These are phyloP conservation scores for Babesia sp. DNA, from an alignment of 169 alveolate genomes.

Conservation along the genomic window DNA sequence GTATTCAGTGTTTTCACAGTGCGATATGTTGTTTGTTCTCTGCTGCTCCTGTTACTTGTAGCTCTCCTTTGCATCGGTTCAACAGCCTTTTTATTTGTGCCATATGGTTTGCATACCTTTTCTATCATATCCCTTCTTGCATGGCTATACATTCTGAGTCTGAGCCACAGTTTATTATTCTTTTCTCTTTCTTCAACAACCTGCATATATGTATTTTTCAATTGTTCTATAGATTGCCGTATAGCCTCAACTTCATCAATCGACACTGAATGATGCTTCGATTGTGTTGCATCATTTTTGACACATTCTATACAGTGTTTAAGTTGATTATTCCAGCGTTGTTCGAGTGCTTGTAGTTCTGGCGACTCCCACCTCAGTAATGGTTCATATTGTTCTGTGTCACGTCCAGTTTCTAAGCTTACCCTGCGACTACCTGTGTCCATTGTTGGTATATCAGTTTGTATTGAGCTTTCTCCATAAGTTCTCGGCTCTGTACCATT, in stretches of 20 bases:
- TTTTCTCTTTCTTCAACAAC: slow-evolving; percentile 57
- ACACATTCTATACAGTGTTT: slow-evolving; percentile 5
- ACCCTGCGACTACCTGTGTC: not conserved
- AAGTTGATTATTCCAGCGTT: slow-evolving; percentile 20
- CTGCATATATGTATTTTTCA: slow-evolving; percentile 43
- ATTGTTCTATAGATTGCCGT: slow-evolving; percentile 29
- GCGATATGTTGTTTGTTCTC: not conserved
- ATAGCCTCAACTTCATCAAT: slow-evolving; percentile 28
- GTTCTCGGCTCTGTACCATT: not conserved
- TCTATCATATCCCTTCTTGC: slow-evolving; percentile 10
- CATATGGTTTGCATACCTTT: slow-evolving; percentile 22
- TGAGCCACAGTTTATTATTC: slow-evolving; percentile 51
- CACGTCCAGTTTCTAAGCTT: not conserved
- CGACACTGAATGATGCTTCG: slow-evolving; percentile 3
- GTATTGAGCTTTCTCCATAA: not conserved
- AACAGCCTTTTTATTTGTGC: not conserved
- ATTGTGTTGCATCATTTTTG: not conserved
- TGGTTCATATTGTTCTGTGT: not conserved
- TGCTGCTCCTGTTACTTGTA: not conserved
- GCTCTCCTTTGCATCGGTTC: not conserved
- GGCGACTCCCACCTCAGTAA: slow-evolving; percentile 23
- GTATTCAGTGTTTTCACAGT: not conserved
- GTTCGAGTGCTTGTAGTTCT: slow-evolving; percentile 2
- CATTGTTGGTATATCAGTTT: not conserved
- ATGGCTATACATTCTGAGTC: slow-evolving; percentile 53